Evolutionary conservation across 345 rosid species (phyloP).

Genomic region (Salix exigua): DNA sequence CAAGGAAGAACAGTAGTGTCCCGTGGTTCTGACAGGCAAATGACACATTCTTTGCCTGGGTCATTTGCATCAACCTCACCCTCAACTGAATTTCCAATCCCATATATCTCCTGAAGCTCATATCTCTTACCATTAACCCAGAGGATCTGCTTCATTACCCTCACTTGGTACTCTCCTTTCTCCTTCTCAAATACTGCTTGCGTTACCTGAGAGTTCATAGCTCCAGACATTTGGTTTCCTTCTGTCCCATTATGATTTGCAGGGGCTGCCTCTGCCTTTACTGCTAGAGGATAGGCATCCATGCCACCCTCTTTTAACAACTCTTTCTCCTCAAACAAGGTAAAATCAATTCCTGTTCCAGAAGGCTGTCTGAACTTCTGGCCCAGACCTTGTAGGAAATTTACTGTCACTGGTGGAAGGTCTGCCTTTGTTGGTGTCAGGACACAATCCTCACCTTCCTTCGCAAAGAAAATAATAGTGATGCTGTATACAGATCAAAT

Average conservation of each 20-base stretch:
- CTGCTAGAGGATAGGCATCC: slow-evolving; percentile 68
- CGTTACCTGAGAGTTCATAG: slow-evolving; percentile 70
- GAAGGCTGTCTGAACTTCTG: slow-evolving; percentile 81
- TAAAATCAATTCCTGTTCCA: slow-evolving; percentile 77
- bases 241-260: slow-evolving; percentile 30
- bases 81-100: slow-evolving; percentile 85
- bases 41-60: slow-evolving; percentile 88
- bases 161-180: slow-evolving; percentile 58
- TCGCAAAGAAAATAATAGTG: slow-evolving; percentile 75
- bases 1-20: slow-evolving; percentile 96
- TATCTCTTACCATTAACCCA: slow-evolving; percentile 73
- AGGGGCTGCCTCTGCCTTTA: slow-evolving; percentile 71
- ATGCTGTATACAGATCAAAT: slow-evolving; percentile 47
- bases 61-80: slow-evolving; percentile 76
- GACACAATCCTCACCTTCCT: slow-evolving; percentile 69
- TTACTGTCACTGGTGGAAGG: slow-evolving; percentile 55
- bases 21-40: slow-evolving; percentile 90
- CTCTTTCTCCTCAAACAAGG: slow-evolving; percentile 62
- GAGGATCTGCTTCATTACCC: slow-evolving; percentile 78
- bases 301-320: slow-evolving; percentile 32
- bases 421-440: slow-evolving; percentile 60
- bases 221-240: slow-evolving; percentile 38
- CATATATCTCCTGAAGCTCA: slow-evolving; percentile 94
- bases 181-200: slow-evolving; percentile 76
- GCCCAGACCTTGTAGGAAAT: slow-evolving; percentile 78